Evolutionary conservation across 2,329 filamentous ascomycete genomes (phyloP).

Genomic region (Escovopsis sp.): DNA sequence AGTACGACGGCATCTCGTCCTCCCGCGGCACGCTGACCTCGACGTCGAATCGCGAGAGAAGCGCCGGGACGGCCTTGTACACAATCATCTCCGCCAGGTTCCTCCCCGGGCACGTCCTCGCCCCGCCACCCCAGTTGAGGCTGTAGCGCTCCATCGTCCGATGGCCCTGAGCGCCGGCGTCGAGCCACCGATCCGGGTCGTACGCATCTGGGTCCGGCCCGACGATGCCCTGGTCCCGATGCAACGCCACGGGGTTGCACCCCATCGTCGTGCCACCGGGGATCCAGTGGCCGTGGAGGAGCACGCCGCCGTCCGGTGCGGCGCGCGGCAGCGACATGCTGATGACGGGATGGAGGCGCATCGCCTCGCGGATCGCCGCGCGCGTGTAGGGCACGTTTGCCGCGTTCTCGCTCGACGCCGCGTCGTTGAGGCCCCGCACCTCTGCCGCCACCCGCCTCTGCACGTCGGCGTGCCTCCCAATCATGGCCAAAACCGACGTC

Average conservation of each 20-base stretch:
- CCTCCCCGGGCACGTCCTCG: constrained; percentile 34
- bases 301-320: constrained; percentile 23
- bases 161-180: constrained; percentile 8
- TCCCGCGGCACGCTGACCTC: constrained; percentile 24
- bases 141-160: constrained; percentile 32
- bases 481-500: constrained; percentile 32
- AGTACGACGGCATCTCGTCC: constrained; percentile 29
- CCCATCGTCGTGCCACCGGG: constrained; percentile 33
- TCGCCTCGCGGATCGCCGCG: constrained; percentile 35
- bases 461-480: constrained; percentile 23
- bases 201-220: constrained; percentile 27
- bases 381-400: constrained; percentile 20
- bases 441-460: constrained; percentile 21
- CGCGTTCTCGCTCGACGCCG: constrained; percentile 11
- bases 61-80: constrained; percentile 25
- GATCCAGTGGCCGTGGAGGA: constrained; percentile 24
- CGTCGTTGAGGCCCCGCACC: constrained; percentile 9
- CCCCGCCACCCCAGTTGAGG: constrained; percentile 37
- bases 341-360: constrained; percentile 35
- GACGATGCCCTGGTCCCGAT: constrained; percentile 34
- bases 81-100: constrained; percentile 37
- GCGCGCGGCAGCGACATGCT: constrained; percentile 35
- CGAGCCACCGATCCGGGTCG: constrained; percentile 33
- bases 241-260: constrained; percentile 35
- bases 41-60: constrained; percentile 31